These are phyloP conservation scores for Phoma herbarum DNA, from an alignment of 2,329 filamentous ascomycete genomes.

Conservation along the genomic window DNA sequence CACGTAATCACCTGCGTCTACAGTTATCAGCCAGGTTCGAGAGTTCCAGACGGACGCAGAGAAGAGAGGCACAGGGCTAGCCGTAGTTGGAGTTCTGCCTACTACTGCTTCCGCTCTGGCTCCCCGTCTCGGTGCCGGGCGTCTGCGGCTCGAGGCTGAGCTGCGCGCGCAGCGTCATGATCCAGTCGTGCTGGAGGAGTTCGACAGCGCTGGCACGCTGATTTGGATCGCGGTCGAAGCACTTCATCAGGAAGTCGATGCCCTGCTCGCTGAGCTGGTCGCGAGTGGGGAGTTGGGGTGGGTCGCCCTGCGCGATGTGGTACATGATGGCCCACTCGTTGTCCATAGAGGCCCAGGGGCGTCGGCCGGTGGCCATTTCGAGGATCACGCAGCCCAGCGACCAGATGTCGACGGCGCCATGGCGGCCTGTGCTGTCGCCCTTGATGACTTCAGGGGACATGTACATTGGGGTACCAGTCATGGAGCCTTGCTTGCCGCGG, in stretches of 20 bases:
- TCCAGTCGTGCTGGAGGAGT: conserved; percentile 93
- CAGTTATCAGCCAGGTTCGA: not conserved
- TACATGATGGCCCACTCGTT: conserved; percentile 99
- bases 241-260: conserved; percentile 86
- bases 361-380: conserved; percentile 94
- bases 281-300: conserved; percentile 79
- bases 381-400: conserved; percentile 95
- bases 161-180: conserved; percentile 59
- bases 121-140: conserved; percentile 47
- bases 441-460: conserved; percentile 99
- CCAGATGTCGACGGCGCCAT: conserved; percentile 94
- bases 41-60: not conserved
- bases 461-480: conserved; percentile 99
- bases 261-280: conserved; percentile 87
- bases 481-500: conserved; percentile 74
- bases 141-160: conserved; percentile 58
- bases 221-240: conserved; percentile 84
- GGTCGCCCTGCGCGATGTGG: conserved; percentile 97
- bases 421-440: conserved; percentile 74
- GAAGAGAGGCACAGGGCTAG: conserved; percentile 19
- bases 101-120: conserved; percentile 34
- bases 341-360: conserved; percentile 94
- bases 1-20: not conserved
- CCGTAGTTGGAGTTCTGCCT: conserved; percentile 49
- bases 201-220: conserved; percentile 84